phyloP scores from a whole-genome alignment of 768 basidiomycete genomes.

The Phanerochaete sordida region DNA sequence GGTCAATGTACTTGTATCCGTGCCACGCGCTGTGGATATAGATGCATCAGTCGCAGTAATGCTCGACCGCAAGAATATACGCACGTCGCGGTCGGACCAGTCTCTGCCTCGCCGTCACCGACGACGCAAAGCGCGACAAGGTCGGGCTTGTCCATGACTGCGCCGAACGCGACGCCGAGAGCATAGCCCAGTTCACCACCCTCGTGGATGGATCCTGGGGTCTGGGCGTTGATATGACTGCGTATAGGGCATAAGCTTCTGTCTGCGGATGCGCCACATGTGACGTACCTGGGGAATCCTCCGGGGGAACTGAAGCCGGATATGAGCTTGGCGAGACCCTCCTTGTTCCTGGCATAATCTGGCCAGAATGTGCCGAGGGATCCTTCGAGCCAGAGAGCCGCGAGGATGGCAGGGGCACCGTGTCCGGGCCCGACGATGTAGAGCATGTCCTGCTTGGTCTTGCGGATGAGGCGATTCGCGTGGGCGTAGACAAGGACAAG shows the following conservation, averaged over 20 bases:
- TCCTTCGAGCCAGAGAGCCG: slow-evolving; percentile 84
- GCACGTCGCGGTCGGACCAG: slow-evolving; percentile 66
- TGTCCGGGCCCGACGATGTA: slow-evolving; percentile 87
- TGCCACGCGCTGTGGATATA: slow-evolving; percentile 70
- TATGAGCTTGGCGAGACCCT: slow-evolving; percentile 66
- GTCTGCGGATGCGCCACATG: background rate
- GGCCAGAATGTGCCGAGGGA: slow-evolving; percentile 59
- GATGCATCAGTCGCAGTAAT: background rate
- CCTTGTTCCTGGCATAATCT: slow-evolving; percentile 49
- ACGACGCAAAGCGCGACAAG: slow-evolving; percentile 77
- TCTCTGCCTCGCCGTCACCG: slow-evolving; percentile 88
- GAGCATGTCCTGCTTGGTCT: slow-evolving; percentile 57
- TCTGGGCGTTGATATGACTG: slow-evolving; percentile 77
- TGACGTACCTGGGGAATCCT: slow-evolving; percentile 70
- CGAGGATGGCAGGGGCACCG: slow-evolving; percentile 84
- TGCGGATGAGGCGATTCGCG: slow-evolving; percentile 47
- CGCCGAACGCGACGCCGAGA: slow-evolving; percentile 80
- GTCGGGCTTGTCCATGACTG: slow-evolving; percentile 89
- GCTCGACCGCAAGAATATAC: slow-evolving; percentile 5
- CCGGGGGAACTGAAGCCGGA: slow-evolving; percentile 76
- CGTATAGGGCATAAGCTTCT: background rate
- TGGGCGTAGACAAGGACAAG: slow-evolving; percentile 60
- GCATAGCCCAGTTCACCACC: slow-evolving; percentile 91
- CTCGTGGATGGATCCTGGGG: slow-evolving; percentile 89
- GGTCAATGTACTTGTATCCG: slow-evolving; percentile 87